Evolutionary conservation across 495 filamentous ascomycete genomes (phyloP).

Genomic region (Penicillium flavigenum): DNA sequence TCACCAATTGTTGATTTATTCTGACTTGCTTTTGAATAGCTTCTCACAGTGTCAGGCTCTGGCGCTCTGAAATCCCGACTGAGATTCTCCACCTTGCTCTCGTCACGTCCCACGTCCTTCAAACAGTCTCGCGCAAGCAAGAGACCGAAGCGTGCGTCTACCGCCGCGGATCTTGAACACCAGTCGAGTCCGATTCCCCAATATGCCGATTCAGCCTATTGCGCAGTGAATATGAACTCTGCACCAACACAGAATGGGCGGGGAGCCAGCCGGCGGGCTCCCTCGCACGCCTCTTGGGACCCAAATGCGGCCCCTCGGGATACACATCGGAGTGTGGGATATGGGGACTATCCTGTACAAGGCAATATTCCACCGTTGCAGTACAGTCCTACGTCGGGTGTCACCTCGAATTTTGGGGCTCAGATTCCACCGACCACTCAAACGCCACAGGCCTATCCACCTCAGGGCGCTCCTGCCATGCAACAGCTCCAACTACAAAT

Average conservation of each 20-base stretch:
- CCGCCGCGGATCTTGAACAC: constrained; percentile 4
- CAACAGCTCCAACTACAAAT: constrained; percentile 5
- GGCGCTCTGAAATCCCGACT: background rate
- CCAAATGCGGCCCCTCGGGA: background rate
- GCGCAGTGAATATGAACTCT: constrained; percentile 5
- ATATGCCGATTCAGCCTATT: background rate
- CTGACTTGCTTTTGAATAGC: constrained; percentile 5
- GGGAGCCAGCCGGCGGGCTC: background rate
- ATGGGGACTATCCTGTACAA: background rate
- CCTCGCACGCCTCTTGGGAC: background rate
- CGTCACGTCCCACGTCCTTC: constrained; percentile 1
- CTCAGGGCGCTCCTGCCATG: background rate
- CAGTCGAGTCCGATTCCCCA: constrained; percentile 6
- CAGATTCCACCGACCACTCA: background rate
- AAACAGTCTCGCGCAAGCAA: constrained; percentile 23
- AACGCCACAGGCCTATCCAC: background rate
- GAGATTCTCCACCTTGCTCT: background rate
- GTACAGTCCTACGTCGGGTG: background rate
- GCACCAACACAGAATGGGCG: background rate
- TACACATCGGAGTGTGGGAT: background rate
- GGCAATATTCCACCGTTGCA: background rate
- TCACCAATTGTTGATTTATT: background rate
- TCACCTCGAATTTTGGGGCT: background rate
- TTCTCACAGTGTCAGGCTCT: background rate
- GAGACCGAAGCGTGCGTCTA: constrained; percentile 17